Evolutionary conservation across 2,329 filamentous ascomycete genomes (phyloP).

Genomic region (Didymella pomorum): DNA sequence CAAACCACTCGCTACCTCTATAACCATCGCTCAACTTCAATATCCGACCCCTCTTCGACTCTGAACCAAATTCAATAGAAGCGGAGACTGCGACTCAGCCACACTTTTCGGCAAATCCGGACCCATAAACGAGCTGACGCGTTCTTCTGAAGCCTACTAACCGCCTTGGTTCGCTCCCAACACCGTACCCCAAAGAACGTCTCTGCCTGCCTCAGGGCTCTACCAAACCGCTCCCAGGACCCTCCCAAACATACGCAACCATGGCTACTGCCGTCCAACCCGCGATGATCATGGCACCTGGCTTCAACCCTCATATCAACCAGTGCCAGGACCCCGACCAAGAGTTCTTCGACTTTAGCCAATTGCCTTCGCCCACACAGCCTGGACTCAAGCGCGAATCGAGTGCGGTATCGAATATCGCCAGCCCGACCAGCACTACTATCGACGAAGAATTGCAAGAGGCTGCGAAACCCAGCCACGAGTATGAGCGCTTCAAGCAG

Average conservation of each 20-base stretch:
- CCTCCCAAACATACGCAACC: constrained; percentile 27
- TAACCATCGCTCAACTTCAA: constrained; percentile 9
- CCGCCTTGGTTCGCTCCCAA: constrained; percentile 35
- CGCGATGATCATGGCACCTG: constrained; percentile 47
- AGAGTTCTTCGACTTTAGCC: constrained; percentile 64
- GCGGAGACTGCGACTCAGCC: constrained; percentile 35
- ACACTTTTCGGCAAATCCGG: constrained; percentile 42
- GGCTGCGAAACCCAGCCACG: constrained; percentile 85
- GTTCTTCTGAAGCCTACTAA: constrained; percentile 44
- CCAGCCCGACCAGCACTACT: constrained; percentile 62
- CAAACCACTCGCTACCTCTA: constrained; percentile 20
- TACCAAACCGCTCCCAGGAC: constrained; percentile 18
- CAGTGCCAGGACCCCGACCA: constrained; percentile 53
- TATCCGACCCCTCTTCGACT: neutral
- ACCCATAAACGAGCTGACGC: constrained; percentile 48
- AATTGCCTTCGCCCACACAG: constrained; percentile 67
- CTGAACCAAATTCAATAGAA: neutral
- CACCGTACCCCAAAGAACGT: constrained; percentile 35
- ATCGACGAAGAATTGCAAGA: constrained; percentile 63
- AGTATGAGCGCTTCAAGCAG: constrained; percentile 94
- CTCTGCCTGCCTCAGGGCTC: constrained; percentile 41
- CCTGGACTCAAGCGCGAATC: constrained; percentile 59
- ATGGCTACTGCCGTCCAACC: constrained; percentile 50
- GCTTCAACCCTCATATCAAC: constrained; percentile 42
- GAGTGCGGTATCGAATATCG: constrained; percentile 61